A percentile compares a stretch with the other conserved stretches of the same genome.
phyloP scores from a whole-genome alignment of 1,284 basidiomycete species.

The Wallemia hederae region DNA sequence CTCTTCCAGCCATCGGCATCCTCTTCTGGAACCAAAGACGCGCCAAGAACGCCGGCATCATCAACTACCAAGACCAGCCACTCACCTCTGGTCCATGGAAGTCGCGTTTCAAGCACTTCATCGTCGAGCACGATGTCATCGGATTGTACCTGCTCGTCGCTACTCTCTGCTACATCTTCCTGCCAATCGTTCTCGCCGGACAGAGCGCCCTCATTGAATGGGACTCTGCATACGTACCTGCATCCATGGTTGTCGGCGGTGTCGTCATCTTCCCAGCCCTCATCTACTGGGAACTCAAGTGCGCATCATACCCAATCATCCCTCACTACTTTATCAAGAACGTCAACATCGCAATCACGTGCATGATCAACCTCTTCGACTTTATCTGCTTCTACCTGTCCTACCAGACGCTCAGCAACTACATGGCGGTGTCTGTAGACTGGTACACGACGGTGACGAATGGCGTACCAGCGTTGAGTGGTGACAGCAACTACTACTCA shows the following conservation, averaged over 20 bases:
- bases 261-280: constrained; percentile 17
- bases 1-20: constrained; percentile 4
- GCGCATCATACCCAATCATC: constrained; percentile 19
- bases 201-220: not conserved
- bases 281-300: constrained; percentile 18
- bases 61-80: constrained; percentile 24
- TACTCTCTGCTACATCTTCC: not conserved
- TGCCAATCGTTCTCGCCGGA: not conserved
- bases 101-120: constrained; percentile 17
- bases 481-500: constrained; percentile 7
- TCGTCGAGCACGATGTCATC: constrained; percentile 11
- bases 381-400: constrained; percentile 18
- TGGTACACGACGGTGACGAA: constrained; percentile 1
- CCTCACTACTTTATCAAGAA: constrained; percentile 16
- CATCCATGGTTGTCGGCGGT: constrained; percentile 19
- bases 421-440: not conserved
- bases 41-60: constrained; percentile 25
- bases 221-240: not conserved
- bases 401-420: constrained; percentile 9
- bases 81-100: constrained; percentile 31
- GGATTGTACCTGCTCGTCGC: constrained; percentile 1
- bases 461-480: constrained; percentile 7
- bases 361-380: constrained; percentile 14
- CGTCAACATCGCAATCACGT: constrained; percentile 13
- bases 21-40: constrained; percentile 40